These are phyloP conservation scores for Pelargonium nanum DNA, from an alignment of 345 rosid species.

Conservation along the genomic window DNA sequence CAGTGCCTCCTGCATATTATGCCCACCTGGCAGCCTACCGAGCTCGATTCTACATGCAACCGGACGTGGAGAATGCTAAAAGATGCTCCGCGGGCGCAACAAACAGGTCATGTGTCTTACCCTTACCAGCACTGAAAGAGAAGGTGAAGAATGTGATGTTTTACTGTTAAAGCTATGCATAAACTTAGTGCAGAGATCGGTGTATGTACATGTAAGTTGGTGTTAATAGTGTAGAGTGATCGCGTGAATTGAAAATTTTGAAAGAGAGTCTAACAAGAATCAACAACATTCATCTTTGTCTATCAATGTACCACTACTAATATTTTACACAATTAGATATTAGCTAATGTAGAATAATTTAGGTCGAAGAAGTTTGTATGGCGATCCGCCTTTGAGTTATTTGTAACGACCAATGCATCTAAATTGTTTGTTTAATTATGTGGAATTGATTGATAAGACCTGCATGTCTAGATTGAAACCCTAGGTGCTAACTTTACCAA, in stretches of 20 bases:
- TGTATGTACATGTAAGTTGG: neutral
- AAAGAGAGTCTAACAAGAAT: too few species aligned
- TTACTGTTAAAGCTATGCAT: conserved; percentile 10
- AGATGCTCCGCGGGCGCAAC: neutral
- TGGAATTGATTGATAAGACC: too few species aligned
- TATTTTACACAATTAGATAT: too few species aligned
- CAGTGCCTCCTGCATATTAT: conserved; percentile 32
- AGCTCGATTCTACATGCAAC: conserved; percentile 28
- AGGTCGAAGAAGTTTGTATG: too few species aligned
- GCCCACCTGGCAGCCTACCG: conserved; percentile 29
- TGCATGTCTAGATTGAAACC: too few species aligned
- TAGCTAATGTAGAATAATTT: too few species aligned
- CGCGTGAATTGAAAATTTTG: neutral
- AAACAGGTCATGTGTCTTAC: conserved; percentile 8
- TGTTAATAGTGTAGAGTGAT: neutral
- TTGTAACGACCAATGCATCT: too few species aligned
- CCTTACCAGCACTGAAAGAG: conserved; percentile 19
- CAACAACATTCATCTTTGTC: too few species aligned
- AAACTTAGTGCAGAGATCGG: neutral
- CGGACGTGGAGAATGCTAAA: conserved; percentile 15
- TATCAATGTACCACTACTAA: too few species aligned
- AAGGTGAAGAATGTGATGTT: conserved; percentile 28
- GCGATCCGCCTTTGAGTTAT: too few species aligned
- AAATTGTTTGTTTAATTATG: too few species aligned
- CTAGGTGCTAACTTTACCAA: too few species aligned